phyloP scores from a whole-genome alignment of 768 basidiomycete genomes.

The Phylloporus scabripes region DNA sequence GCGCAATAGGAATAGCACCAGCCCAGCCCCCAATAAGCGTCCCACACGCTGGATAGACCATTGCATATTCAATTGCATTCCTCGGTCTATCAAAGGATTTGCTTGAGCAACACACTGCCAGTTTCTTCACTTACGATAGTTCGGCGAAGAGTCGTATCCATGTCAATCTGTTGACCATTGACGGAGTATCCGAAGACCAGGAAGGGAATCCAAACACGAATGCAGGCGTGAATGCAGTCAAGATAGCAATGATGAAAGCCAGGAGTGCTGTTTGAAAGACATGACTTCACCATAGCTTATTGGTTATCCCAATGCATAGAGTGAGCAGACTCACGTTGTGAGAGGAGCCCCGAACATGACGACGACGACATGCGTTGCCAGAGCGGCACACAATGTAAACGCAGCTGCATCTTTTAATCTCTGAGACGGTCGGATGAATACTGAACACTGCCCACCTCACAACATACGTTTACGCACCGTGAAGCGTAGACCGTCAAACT shows the following conservation, averaged over 20 bases:
- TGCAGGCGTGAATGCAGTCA: constrained; percentile 61
- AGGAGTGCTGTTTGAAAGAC: constrained; percentile 60
- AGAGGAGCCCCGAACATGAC: constrained; percentile 77
- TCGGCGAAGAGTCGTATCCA: constrained; percentile 83
- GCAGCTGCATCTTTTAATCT: constrained; percentile 45
- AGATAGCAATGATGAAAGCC: constrained; percentile 59
- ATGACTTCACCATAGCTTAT: constrained; percentile 35
- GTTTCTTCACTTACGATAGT: constrained; percentile 54
- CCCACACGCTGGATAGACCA: constrained; percentile 77
- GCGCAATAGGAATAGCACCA: constrained; percentile 77
- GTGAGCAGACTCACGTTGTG: constrained; percentile 38
- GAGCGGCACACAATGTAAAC: constrained; percentile 47
- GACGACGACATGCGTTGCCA: constrained; percentile 43
- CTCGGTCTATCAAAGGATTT: constrained; percentile 36
- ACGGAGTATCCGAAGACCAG: constrained; percentile 35
- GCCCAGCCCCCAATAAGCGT: constrained; percentile 72
- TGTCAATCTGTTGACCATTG: constrained; percentile 52
- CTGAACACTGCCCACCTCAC: background rate
- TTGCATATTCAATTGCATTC: constrained; percentile 66
- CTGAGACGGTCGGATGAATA: constrained; percentile 32
- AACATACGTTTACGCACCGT: constrained; percentile 31
- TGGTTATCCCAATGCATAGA: background rate
- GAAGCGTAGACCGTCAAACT: constrained; percentile 34
- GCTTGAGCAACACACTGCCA: background rate
- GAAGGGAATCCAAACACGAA: constrained; percentile 65